Evolutionary conservation across 129 eudicot genomes (phyloP).

Genomic region (Flaveria bidentis): DNA sequence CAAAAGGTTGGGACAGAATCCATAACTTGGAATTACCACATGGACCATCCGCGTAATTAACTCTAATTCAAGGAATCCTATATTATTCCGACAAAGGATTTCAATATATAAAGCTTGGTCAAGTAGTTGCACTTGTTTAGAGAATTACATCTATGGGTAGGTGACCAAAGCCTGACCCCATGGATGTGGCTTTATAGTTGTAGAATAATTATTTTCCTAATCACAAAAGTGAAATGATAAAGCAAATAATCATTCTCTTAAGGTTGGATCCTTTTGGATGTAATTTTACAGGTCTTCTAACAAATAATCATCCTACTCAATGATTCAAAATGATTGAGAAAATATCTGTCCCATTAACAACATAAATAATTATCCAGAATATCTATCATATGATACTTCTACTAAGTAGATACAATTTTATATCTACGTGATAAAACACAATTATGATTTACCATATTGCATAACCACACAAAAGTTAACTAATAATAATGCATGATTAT

Average conservation of each 20-base stretch:
- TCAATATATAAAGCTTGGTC: neutral
- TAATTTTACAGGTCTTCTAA: neutral
- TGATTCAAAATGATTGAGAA: neutral
- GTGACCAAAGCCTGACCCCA: neutral
- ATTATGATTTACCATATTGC: neutral
- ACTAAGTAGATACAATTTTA: constrained; percentile 6
- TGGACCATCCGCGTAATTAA: neutral
- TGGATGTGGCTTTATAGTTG: neutral
- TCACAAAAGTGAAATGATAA: neutral
- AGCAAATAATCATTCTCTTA: neutral
- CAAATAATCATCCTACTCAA: constrained; percentile 1
- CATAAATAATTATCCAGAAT: neutral
- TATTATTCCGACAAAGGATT: neutral
- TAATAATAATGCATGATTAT: neutral
- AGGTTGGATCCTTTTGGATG: constrained; percentile 6
- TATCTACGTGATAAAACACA: neutral
- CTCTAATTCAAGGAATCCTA: neutral
- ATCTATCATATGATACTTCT: no score
- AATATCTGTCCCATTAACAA: constrained; percentile 5
- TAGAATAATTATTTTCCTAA: neutral
- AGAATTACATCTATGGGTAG: neutral
- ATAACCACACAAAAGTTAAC: neutral
- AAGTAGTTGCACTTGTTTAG: constrained; percentile 5
- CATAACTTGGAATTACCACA: neutral
- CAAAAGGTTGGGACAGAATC: neutral